phyloP scores from a whole-genome alignment of 1,284 basidiomycete genomes.

The Thecaphora frezii region DNA sequence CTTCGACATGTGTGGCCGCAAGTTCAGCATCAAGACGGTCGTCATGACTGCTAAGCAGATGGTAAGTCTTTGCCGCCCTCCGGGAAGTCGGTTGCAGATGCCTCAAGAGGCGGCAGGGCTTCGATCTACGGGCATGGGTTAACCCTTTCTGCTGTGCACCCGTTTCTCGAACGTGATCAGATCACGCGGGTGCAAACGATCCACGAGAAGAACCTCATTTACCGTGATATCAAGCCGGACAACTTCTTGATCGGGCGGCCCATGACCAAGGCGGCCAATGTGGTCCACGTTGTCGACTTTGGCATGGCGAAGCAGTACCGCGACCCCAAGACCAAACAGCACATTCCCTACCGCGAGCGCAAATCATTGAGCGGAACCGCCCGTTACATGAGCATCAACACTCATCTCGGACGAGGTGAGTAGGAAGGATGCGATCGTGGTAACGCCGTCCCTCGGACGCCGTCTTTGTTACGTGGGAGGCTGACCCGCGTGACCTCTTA shows the following conservation, averaged over 20 bases:
- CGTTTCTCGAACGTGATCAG: conserved; percentile 7
- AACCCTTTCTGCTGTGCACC: not conserved
- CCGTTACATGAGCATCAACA: conserved; percentile 96
- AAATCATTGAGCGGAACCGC: conserved; percentile 88
- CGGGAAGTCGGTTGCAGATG: too few relatives aligned
- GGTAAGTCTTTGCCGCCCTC: conserved; percentile 64
- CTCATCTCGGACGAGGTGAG: conserved; percentile 84
- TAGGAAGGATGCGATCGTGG: too few relatives aligned
- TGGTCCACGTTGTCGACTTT: conserved; percentile 86
- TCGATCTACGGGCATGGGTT: too few relatives aligned
- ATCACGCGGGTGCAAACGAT: conserved; percentile 79
- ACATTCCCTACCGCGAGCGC: conserved; percentile 92
- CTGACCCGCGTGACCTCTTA: not conserved
- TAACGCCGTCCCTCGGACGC: too few relatives aligned
- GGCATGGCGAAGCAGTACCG: conserved; percentile 98
- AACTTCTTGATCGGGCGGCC: conserved; percentile 92
- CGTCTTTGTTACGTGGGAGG: too few relatives aligned
- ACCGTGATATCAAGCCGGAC: conserved; percentile 96
- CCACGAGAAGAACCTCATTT: conserved; percentile 95
- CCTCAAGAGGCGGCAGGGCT: too few relatives aligned
- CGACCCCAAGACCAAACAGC: conserved; percentile 93
- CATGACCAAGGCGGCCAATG: conserved; percentile 80
- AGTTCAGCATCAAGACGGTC: conserved; percentile 91
- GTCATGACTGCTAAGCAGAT: conserved; percentile 96
- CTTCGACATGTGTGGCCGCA: conserved; percentile 93